Base-by-base conservation (phyloP, 106 monocot species). In the Dioscorea alata region DNA sequence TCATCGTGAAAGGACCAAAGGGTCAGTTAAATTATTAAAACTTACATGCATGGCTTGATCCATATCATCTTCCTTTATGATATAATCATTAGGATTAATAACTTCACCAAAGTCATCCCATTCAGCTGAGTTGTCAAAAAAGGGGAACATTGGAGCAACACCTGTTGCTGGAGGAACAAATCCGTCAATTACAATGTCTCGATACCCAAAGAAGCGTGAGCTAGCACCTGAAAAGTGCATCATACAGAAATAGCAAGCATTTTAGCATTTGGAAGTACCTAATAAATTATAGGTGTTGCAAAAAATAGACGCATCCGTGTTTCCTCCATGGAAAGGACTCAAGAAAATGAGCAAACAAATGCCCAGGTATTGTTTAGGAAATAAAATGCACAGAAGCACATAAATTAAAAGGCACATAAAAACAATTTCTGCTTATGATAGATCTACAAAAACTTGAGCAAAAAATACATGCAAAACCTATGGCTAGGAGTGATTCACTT, bases 51-150 rank as follows among this genome's bases (percentile, higher is more conserved):
- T 76, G 49, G 67, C 50, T 18, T 82, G 80, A 83, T 87, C 89
- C 79, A 86, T 87, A 65, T 92, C 92, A 69, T 92, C 92, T 66
- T 83, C 80, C 74, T 97, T 89, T 42, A 77, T 87, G 50, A 81
- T 82, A 82, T 92, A 92, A 58, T 97, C 89, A 74, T 92, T 92
- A 33, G 97, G 97, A 79, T 97, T 87, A 28, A 97, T 89, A 59
- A 97, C 80, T 74, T 97, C 97, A 65, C 97, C 97, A 85, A 86
- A 97, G 70, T 97, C 97, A 86, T 97, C 97, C 97, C 97, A 97
- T 59, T 92, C 87, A 81, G 85, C 78, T 48, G 82, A 72, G 51
- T 75, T 87, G 48, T 90, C 92, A 72, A 83, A 97, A 75, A 80
- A 92, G 4, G 97, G 97, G 72, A 97, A 97, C 97, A 90, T 97